A percentile compares a stretch with the other conserved stretches of the same genome.
These are phyloP conservation scores for Aspergillus sclerotiicarbonarius DNA, from an alignment of 495 filamentous ascomycete species.

Conservation along the genomic window DNA sequence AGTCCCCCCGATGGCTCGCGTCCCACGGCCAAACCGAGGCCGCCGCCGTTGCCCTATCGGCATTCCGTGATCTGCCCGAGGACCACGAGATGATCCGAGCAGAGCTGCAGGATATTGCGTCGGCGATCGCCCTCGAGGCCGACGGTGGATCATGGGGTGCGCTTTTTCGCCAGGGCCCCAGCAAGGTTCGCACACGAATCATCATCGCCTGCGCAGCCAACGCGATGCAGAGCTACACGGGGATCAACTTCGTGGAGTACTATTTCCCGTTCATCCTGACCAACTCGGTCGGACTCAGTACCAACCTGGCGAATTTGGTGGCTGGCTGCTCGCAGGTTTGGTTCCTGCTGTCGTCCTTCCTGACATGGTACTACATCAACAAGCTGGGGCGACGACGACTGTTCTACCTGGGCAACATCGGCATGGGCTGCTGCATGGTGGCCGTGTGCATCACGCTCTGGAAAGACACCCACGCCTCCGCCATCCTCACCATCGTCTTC, in stretches of 20 bases:
- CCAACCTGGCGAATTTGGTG: background rate
- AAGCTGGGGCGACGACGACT: background rate
- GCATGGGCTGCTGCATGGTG: background rate
- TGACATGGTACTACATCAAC: background rate
- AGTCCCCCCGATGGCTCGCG: constrained; percentile 75
- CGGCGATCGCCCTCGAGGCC: background rate
- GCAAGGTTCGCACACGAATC: too few relatives aligned
- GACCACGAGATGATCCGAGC: constrained; percentile 21
- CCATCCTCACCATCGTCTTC: background rate
- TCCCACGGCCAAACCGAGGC: constrained; percentile 58
- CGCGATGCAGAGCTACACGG: too few relatives aligned
- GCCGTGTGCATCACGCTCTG: background rate
- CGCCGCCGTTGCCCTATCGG: constrained; percentile 62
- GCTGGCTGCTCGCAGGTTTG: background rate
- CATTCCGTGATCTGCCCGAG: constrained; percentile 40
- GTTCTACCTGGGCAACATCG: background rate
- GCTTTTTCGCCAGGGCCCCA: background rate
- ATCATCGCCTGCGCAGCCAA: too few relatives aligned
- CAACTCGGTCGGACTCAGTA: background rate
- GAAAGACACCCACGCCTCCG: background rate
- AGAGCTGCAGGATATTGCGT: background rate
- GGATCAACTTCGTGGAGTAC: background rate
- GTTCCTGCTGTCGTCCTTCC: background rate
- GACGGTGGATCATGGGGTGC: too few relatives aligned
- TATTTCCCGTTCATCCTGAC: background rate